Evolutionary conservation across 768 basidiomycete species (phyloP), one percentile per base, ranked within the genome.

Genomic region (Sistotremastrum suecicum): DNA sequence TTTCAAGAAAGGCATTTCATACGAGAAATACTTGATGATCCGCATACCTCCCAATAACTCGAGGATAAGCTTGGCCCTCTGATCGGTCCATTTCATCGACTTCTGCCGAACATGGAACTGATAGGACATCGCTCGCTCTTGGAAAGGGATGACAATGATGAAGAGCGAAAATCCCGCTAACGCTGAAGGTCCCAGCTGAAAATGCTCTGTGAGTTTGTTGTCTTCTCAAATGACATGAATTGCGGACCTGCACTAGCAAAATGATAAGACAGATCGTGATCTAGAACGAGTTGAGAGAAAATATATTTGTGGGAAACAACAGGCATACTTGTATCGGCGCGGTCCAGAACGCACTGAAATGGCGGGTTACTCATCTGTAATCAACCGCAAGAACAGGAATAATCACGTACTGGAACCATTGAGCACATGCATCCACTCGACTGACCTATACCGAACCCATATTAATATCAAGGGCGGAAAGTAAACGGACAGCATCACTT

Each of bases 21-120:
- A 83, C 30, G 74, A 78, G 57, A 85, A 85, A 53, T 78, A 81
- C 58, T 83, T 83, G 45, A 85, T 75, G n/a, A 82, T 70, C 3
- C 77, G 70, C 78, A 83, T 82, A 1, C 69, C 71, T 41, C 72
- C 70, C 7, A 84, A 57, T 5, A 80, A 70, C 54, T 83, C 81
- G 11, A 76, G 67, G n/a, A 84, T 61, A 0, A 76, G 66, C 55
- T 76, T 75, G 3, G 79, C 74, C 3, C 82, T 65, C 45, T 64
- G 60, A 56, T 83, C 80, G 0, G 80, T 82, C 64, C 69, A 78
- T 47, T 64, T 69, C 68, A 80, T 76, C 0, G 76, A 71, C 33
- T 54, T 58, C 47, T 71, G 69, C 5, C 80, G 66, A 34, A 75
- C 64, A 35, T 63, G 58, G 55, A 75, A 75, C 50, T 76, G 72